Evolutionary conservation across 805 yeast genomes (phyloP).

Genomic region (Barnettozyma botsteinii): DNA sequence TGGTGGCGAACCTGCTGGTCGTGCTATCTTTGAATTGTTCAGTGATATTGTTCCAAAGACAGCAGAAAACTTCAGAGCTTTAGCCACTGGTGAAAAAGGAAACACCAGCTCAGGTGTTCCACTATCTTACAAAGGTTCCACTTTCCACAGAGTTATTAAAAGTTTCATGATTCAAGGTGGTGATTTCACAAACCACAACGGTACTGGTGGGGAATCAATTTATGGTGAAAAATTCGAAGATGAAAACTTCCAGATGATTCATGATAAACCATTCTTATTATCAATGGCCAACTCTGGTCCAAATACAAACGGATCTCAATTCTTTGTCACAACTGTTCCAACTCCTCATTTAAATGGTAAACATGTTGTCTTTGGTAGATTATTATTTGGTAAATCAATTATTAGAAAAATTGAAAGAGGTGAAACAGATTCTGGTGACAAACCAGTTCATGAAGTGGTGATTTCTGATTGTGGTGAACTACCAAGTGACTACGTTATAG

Average conservation of each 20-base stretch:
- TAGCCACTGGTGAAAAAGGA: slow-evolving; percentile 88
- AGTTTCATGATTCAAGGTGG: slow-evolving; percentile 95
- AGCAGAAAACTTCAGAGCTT: slow-evolving; percentile 81
- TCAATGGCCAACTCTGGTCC: slow-evolving; percentile 98
- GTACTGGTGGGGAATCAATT: slow-evolving; percentile 76
- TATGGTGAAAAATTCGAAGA: slow-evolving; percentile 87
- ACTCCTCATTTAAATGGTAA: slow-evolving; percentile 95
- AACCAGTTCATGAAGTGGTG: slow-evolving; percentile 63
- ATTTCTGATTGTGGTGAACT: slow-evolving; percentile 78
- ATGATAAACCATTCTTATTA: slow-evolving; percentile 79
- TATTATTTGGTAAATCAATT: slow-evolving; percentile 72
- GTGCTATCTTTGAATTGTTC: slow-evolving; percentile 72
- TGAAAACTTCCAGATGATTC: slow-evolving; percentile 73
- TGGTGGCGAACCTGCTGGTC: slow-evolving; percentile 64
- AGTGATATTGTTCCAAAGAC: slow-evolving; percentile 78
- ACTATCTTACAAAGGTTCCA: slow-evolving; percentile 71
- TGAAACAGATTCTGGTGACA: slow-evolving; percentile 60
- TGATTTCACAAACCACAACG: slow-evolving; percentile 60
- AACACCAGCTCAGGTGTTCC: slow-evolving; percentile 55
- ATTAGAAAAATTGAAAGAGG: slow-evolving; percentile 73
- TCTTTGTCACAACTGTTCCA: slow-evolving; percentile 85
- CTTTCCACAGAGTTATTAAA: slow-evolving; percentile 89
- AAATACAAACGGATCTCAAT: slow-evolving; percentile 93
- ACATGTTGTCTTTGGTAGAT: slow-evolving; percentile 94
- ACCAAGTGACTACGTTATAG: slow-evolving; percentile 48